Percentiles rank a stretch among this genome's conserved stretches.
phyloP scores from a whole-genome alignment of 2,329 filamentous ascomycete species.

The Arthrobotrys sinensis region DNA sequence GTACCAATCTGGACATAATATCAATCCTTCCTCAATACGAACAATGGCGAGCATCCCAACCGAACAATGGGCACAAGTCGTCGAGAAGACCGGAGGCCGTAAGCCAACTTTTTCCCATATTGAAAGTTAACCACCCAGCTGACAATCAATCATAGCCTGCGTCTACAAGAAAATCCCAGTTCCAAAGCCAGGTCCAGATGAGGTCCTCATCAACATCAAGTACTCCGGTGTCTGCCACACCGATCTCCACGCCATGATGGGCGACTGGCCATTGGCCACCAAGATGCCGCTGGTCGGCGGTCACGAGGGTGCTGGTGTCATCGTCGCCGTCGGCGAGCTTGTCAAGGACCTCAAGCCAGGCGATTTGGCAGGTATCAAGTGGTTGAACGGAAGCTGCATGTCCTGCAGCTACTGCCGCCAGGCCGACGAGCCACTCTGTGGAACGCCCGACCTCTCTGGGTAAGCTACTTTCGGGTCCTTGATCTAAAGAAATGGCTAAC shows the following conservation, averaged over 20 bases:
- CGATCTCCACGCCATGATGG: constrained; percentile 76
- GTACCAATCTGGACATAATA: constrained; percentile 36
- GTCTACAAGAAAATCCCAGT: constrained; percentile 87
- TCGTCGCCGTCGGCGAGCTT: constrained; percentile 76
- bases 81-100: constrained; percentile 84
- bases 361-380: constrained; percentile 90
- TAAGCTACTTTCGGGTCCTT: constrained; percentile 70
- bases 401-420: constrained; percentile 81
- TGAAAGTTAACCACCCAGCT: constrained; percentile 7
- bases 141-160: constrained; percentile 65
- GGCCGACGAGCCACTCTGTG: constrained; percentile 85
- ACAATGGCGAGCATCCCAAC: constrained; percentile 73
- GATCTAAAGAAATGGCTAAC: neutral
- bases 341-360: constrained; percentile 85
- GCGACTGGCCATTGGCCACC: constrained; percentile 87
- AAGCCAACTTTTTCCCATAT: constrained; percentile 68
- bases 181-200: constrained; percentile 83
- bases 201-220: constrained; percentile 80
- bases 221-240: constrained; percentile 65
- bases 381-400: constrained; percentile 91
- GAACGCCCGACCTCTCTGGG: constrained; percentile 81
- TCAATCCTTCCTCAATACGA: constrained; percentile 52
- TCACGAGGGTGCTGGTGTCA: constrained; percentile 83
- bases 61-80: constrained; percentile 91
- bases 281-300: constrained; percentile 91